A percentile compares a stretch with the other conserved stretches of the same genome.
Conservation (phyloP, 768 basidiomycete genomes). For the Scleroderma bovista region DNA sequence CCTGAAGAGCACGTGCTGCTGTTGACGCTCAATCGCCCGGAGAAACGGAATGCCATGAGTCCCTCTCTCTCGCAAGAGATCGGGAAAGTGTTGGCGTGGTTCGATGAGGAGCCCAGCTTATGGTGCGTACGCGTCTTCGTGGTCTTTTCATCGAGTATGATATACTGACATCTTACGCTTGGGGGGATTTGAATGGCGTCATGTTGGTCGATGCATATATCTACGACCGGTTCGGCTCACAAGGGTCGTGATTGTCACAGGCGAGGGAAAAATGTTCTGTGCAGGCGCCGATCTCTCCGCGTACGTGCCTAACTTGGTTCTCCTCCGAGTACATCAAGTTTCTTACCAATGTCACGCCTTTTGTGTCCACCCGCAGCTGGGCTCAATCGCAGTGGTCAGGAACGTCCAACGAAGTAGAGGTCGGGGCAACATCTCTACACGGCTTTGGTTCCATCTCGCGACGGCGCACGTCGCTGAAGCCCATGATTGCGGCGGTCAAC, state of each 20-base stretch:
- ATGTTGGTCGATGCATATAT: too few species aligned
- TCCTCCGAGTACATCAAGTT: too few species aligned
- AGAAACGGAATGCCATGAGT: constrained; percentile 69
- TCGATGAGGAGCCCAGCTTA: constrained; percentile 63
- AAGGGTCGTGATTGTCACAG: constrained; percentile 75
- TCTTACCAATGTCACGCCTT: not conserved
- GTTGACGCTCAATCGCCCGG: constrained; percentile 62
- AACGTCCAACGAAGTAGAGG: constrained; percentile 38
- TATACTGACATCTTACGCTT: too few species aligned
- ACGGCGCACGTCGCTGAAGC: constrained; percentile 55
- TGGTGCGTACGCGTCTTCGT: constrained; percentile 44
- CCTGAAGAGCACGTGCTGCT: constrained; percentile 49
- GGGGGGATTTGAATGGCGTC: too few species aligned
- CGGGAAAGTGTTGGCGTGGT: constrained; percentile 56
- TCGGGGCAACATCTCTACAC: constrained; percentile 34
- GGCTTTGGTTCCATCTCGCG: constrained; percentile 76
- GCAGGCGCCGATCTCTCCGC: constrained; percentile 76
- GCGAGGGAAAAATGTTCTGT: constrained; percentile 67
- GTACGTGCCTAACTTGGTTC: constrained; percentile 33
- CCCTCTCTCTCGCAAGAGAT: constrained; percentile 52
- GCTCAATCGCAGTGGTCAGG: constrained; percentile 44
- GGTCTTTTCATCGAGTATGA: not conserved
- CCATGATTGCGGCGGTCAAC: constrained; percentile 75
- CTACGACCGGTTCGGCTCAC: too few species aligned
- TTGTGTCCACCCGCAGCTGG: constrained; percentile 44